Percentiles rank a stretch among this genome's conserved stretches.
Conservation (phyloP, 148 eudicot genomes). For the Vaccinium corymbosum region DNA sequence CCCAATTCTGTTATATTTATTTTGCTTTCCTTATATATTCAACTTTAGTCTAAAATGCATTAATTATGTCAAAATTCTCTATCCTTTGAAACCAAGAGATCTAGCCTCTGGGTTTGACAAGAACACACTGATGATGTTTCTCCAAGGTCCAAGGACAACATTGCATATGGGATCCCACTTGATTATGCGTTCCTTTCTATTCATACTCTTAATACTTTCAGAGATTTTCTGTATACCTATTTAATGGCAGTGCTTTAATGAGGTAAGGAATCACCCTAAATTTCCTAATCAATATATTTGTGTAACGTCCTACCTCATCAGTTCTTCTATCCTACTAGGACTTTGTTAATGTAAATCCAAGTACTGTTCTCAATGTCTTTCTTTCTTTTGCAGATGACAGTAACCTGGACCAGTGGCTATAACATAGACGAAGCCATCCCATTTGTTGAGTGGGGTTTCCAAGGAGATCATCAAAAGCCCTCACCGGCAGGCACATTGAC, state of each 20-base stretch:
- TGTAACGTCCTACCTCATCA: background rate
- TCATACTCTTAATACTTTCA: background rate
- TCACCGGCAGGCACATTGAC: constrained; percentile 70
- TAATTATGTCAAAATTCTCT: background rate
- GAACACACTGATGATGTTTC: background rate
- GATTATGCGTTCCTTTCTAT: background rate
- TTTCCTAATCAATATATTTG: background rate
- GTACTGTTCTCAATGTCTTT: background rate
- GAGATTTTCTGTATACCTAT: background rate
- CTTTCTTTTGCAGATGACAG: constrained; percentile 44
- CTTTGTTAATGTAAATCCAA: background rate
- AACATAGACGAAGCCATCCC: constrained; percentile 55
- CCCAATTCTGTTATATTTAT: background rate
- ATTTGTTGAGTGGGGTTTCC: constrained; percentile 55
- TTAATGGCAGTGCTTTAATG: background rate
- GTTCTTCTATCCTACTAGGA: background rate
- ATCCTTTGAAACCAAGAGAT: background rate
- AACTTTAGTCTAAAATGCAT: background rate
- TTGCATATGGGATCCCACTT: background rate
- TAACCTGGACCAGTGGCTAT: constrained; percentile 80
- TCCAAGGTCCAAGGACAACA: background rate
- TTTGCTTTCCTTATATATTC: background rate
- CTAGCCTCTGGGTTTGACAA: background rate
- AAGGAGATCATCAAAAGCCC: constrained; percentile 21
- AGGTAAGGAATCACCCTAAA: background rate